phyloP scores from a whole-genome alignment of 345 rosid species.

The Aurinia saxatilis region DNA sequence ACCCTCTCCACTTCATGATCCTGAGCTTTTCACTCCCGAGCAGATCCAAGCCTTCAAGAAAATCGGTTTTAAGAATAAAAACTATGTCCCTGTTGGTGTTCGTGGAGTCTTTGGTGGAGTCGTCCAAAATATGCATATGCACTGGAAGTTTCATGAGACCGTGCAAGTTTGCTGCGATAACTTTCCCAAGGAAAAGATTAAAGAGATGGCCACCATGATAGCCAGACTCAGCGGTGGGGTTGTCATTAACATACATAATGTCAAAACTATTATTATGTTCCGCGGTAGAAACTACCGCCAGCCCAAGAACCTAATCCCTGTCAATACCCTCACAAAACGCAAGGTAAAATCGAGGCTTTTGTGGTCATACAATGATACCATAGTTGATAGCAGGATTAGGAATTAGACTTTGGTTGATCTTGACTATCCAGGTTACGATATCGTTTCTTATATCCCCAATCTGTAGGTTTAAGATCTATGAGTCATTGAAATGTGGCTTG shows the following conservation, averaged over 20 bases:
- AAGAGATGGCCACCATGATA: slow-evolving; percentile 91
- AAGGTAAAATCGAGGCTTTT: slow-evolving; percentile 42
- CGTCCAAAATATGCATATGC: slow-evolving; percentile 96
- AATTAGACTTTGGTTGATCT: neutral
- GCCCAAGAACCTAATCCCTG: slow-evolving; percentile 86
- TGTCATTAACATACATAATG: slow-evolving; percentile 75
- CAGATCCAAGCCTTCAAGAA: slow-evolving; percentile 82
- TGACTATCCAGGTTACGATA: neutral
- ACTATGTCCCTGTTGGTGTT: slow-evolving; percentile 95
- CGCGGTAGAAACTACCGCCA: slow-evolving; percentile 98
- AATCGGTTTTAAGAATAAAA: slow-evolving; percentile 82
- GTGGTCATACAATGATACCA: neutral
- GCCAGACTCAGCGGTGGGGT: slow-evolving; percentile 91
- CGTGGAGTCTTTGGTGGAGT: slow-evolving; percentile 99
- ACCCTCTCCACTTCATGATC: slow-evolving; percentile 81
- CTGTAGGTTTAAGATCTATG: neutral
- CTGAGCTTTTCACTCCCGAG: slow-evolving; percentile 78
- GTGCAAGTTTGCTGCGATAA: slow-evolving; percentile 96
- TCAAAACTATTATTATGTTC: slow-evolving; percentile 91
- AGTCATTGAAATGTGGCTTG: neutral
- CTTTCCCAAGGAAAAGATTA: slow-evolving; percentile 86
- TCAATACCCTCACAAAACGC: slow-evolving; percentile 90
- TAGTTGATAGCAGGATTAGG: neutral
- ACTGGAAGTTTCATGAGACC: slow-evolving; percentile 99
- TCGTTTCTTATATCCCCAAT: neutral